Percentiles rank a stretch among this genome's conserved stretches.
These are phyloP conservation scores for Talaromyces sp. DNA, from an alignment of 2,329 filamentous ascomycete genomes.

Conservation along the genomic window DNA sequence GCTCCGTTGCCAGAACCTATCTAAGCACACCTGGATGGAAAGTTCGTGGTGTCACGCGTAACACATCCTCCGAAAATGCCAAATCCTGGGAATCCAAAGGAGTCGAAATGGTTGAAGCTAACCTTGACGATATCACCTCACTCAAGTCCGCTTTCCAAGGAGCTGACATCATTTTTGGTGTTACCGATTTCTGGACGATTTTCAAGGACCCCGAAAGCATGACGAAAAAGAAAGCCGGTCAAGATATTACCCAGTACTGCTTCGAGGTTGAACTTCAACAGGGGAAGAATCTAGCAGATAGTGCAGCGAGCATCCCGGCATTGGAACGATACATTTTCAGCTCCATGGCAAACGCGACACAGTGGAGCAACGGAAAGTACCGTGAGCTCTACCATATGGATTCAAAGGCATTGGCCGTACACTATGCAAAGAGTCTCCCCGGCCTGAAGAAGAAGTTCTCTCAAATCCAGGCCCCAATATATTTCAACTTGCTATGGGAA, in stretches of 20 bases:
- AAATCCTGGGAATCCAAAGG: neutral
- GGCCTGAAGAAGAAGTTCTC: slow-evolving; percentile 1
- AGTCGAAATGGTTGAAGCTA: slow-evolving; percentile 2
- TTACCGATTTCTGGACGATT: slow-evolving; percentile 7
- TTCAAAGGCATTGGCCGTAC: slow-evolving; percentile 1
- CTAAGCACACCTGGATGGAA: neutral
- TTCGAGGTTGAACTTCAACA: slow-evolving; percentile 8
- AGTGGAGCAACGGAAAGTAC: slow-evolving; percentile 2
- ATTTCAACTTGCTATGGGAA: slow-evolving; percentile 5
- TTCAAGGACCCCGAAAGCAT: slow-evolving; percentile 3
- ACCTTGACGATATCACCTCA: neutral
- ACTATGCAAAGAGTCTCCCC: neutral
- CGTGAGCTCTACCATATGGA: slow-evolving; percentile 5
- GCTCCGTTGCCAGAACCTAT: slow-evolving; percentile 1
- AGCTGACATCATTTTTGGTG: slow-evolving; percentile 2
- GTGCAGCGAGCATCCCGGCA: neutral
- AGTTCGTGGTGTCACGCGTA: slow-evolving; percentile 1
- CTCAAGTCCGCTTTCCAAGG: neutral
- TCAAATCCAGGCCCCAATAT: slow-evolving; percentile 8
- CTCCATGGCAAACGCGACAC: slow-evolving; percentile 3
- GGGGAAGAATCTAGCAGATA: slow-evolving; percentile 3
- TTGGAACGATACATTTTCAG: slow-evolving; percentile 2
- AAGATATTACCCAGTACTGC: neutral
- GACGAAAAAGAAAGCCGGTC: neutral
- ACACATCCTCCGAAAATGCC: neutral